These are phyloP conservation scores for Penicillium sp. DNA, from an alignment of 2,329 filamentous ascomycete genomes.

Conservation along the genomic window DNA sequence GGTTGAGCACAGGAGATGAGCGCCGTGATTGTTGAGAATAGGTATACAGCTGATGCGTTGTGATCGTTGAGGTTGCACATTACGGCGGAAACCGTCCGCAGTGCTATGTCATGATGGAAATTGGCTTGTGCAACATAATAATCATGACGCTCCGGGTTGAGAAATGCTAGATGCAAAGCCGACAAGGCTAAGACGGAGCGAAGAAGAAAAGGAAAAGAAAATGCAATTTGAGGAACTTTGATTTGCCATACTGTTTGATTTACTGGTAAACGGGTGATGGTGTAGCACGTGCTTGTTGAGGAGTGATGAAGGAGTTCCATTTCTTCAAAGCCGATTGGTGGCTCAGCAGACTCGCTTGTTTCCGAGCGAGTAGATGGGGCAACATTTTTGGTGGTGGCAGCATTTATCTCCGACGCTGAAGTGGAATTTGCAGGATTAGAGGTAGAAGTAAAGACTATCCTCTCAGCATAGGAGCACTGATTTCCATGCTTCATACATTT, in stretches of 20 bases:
- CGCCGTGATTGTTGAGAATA: slow-evolving; percentile 14
- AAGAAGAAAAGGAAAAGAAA: slow-evolving; percentile 12
- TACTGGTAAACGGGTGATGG: slow-evolving; percentile 11
- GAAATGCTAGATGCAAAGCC: slow-evolving; percentile 12
- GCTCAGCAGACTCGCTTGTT: too few relatives aligned
- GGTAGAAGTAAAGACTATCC: too few relatives aligned
- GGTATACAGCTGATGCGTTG: slow-evolving; percentile 8
- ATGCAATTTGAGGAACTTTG: slow-evolving; percentile 8
- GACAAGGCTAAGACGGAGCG: slow-evolving; percentile 15
- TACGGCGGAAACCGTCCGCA: slow-evolving; percentile 15
- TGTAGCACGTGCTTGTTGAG: slow-evolving; percentile 19
- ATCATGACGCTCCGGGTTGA: slow-evolving; percentile 17
- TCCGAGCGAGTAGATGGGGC: too few relatives aligned
- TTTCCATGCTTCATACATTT: too few relatives aligned
- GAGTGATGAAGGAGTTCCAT: slow-evolving; percentile 17
- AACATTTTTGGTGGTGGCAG: too few relatives aligned
- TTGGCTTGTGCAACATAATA: slow-evolving; percentile 16
- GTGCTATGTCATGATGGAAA: slow-evolving; percentile 19
- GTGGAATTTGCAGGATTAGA: too few relatives aligned
- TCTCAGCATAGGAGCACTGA: too few relatives aligned
- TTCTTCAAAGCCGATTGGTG: slow-evolving; percentile 6
- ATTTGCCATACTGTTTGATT: slow-evolving; percentile 16
- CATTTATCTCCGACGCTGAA: too few relatives aligned
- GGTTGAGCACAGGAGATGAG: slow-evolving; percentile 6
- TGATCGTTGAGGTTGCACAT: slow-evolving; percentile 12